Evolutionary conservation across 768 basidiomycete species (phyloP).

Genomic region (Exsudoporus frostii): DNA sequence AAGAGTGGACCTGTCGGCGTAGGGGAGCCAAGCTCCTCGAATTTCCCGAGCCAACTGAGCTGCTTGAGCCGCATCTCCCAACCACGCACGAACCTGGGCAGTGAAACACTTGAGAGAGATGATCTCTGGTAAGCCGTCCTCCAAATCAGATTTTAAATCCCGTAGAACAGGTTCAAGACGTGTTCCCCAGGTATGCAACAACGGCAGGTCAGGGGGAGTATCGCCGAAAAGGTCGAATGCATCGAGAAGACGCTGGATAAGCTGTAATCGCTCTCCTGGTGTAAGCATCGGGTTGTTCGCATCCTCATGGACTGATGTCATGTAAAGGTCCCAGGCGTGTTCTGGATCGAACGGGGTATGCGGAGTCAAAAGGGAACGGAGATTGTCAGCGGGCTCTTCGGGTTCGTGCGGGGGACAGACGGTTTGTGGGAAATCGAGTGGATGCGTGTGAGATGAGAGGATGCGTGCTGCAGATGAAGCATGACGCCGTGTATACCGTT

Average conservation of each 20-base stretch:
- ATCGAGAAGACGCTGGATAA: constrained; percentile 25
- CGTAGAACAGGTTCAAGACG: constrained; percentile 36
- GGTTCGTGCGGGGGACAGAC: constrained; percentile 2
- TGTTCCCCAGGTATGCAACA: constrained; percentile 35
- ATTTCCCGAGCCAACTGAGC: constrained; percentile 27
- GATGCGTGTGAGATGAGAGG: constrained; percentile 13
- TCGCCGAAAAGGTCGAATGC: constrained; percentile 14
- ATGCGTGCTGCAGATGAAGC: constrained; percentile 17
- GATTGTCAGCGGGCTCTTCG: constrained; percentile 4
- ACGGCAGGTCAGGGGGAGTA: constrained; percentile 15
- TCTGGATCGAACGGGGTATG: constrained; percentile 32
- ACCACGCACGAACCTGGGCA: constrained; percentile 35
- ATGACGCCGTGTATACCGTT: constrained; percentile 23
- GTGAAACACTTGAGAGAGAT: constrained; percentile 27
- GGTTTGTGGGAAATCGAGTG: constrained; percentile 5
- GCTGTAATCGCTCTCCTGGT: constrained; percentile 25
- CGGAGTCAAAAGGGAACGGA: constrained; percentile 21
- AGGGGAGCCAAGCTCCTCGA: constrained; percentile 15
- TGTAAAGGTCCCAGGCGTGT: constrained; percentile 41
- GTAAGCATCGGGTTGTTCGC: constrained; percentile 13
- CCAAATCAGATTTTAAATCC: constrained; percentile 23
- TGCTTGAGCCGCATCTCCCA: constrained; percentile 36
- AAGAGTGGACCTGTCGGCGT: constrained; percentile 22
- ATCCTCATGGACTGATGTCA: constrained; percentile 6
- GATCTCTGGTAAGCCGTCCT: constrained; percentile 17